Conservation (phyloP, 2,329 filamentous ascomycete genomes). For the Verticillium nubilum region DNA sequence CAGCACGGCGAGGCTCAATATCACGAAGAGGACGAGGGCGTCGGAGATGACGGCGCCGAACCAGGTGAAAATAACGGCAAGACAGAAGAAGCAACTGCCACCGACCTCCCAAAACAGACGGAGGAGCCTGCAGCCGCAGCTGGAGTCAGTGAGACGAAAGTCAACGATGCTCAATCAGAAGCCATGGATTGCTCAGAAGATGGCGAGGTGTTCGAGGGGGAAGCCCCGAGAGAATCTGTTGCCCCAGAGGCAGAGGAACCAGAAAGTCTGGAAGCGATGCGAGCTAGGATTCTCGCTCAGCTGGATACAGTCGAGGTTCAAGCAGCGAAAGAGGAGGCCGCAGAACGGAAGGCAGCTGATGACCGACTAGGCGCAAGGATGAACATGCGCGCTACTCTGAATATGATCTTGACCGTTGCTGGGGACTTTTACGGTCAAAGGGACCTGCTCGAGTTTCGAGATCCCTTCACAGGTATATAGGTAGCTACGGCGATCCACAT, state of each 20-base stretch:
- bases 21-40: conserved; percentile 12
- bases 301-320: conserved; percentile 28
- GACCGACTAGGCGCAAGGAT: conserved; percentile 29
- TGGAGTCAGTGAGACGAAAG: conserved; percentile 19
- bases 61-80: conserved; percentile 6
- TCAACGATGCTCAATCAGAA: conserved; percentile 19
- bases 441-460: conserved; percentile 73
- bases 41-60: conserved; percentile 14
- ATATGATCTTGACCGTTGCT: conserved; percentile 85
- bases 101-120: background rate
- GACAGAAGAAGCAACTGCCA: background rate
- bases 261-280: conserved; percentile 39
- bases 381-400: conserved; percentile 67
- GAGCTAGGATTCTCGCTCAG: conserved; percentile 39
- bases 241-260: conserved; percentile 13
- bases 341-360: conserved; percentile 8
- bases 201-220: conserved; percentile 22
- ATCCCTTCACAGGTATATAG: conserved; percentile 48
- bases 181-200: conserved; percentile 41
- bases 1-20: background rate
- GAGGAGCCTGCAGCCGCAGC: background rate
- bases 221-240: conserved; percentile 26
- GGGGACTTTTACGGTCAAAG: conserved; percentile 87
- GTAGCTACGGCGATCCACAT: background rate
- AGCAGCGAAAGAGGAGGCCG: conserved; percentile 16